Conservation (phyloP, 192 early-diverging fungal genomes). For the Chytriomyces confervae region DNA sequence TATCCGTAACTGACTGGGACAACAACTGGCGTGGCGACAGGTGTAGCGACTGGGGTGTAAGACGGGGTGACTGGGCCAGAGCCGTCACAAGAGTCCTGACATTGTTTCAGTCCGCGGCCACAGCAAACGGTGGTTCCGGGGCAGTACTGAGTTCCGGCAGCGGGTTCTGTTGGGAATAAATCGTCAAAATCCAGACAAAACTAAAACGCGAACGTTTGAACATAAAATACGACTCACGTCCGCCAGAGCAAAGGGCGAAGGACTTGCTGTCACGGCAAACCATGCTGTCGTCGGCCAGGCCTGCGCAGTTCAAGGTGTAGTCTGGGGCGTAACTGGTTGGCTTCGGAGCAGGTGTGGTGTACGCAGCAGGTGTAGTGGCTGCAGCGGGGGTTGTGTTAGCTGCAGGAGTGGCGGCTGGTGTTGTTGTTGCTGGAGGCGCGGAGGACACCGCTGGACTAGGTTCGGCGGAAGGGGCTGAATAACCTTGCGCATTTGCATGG, state of each 20-base stretch:
- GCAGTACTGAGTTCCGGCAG: constrained; percentile 5
- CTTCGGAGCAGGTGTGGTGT: neutral
- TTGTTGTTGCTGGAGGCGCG: neutral
- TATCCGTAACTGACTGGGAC: neutral
- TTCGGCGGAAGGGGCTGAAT: neutral
- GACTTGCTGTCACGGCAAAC: neutral
- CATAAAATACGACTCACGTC: neutral
- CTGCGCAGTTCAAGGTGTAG: constrained; percentile 12
- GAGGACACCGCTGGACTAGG: neutral
- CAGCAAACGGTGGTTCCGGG: neutral
- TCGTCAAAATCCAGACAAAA: neutral
- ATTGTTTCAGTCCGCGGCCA: neutral
- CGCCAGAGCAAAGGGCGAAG: constrained; percentile 7
- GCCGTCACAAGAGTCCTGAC: neutral
- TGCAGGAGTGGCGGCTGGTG: neutral
- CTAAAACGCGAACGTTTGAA: neutral
- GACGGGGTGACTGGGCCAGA: neutral
- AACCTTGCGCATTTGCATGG: neutral
- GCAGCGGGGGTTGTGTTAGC: neutral
- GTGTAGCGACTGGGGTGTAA: neutral
- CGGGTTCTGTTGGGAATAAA: neutral
- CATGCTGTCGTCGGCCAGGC: constrained; percentile 24
- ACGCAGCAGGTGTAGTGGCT: neutral
- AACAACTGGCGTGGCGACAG: neutral
- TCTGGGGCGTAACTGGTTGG: neutral